These are phyloP conservation scores for Talaromyces verruculosus DNA, from an alignment of 2,329 filamentous ascomycete genomes.

Conservation along the genomic window DNA sequence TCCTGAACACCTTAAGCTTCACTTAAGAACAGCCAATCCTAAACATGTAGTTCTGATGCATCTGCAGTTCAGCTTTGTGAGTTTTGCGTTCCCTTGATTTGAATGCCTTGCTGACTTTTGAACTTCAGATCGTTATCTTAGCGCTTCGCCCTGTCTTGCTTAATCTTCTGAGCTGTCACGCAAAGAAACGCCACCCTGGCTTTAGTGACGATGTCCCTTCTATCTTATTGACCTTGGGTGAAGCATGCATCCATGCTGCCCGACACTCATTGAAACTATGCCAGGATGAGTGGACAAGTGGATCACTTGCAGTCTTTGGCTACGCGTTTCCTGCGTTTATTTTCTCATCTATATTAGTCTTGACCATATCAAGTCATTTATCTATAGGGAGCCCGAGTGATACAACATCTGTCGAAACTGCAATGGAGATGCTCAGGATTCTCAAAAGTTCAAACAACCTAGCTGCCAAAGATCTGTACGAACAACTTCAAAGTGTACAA, in stretches of 20 bases:
- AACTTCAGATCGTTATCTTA: neutral
- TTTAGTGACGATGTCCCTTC: neutral
- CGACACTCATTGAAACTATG: neutral
- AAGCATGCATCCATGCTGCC: neutral
- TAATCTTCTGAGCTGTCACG: neutral
- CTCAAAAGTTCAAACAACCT: conserved; percentile 5
- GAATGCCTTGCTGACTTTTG: neutral
- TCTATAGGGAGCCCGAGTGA: neutral
- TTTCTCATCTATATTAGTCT: neutral
- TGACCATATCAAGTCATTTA: neutral
- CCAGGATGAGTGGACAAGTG: neutral
- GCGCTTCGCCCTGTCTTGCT: neutral
- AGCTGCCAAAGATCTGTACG: conserved; percentile 6
- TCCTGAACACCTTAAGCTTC: conserved; percentile 36
- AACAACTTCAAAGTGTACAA: neutral
- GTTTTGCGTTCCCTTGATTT: neutral
- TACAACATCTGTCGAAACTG: neutral
- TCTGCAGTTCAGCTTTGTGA: neutral
- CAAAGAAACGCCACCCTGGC: neutral
- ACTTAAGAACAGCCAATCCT: conserved; percentile 35
- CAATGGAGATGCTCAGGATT: conserved; percentile 6
- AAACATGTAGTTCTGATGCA: conserved; percentile 25
- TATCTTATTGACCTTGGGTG: neutral
- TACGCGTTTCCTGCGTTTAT: neutral
- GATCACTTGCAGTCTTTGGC: neutral